Conservation (phyloP, 768 basidiomycete genomes). For the Macrolepiota dolichaula region DNA sequence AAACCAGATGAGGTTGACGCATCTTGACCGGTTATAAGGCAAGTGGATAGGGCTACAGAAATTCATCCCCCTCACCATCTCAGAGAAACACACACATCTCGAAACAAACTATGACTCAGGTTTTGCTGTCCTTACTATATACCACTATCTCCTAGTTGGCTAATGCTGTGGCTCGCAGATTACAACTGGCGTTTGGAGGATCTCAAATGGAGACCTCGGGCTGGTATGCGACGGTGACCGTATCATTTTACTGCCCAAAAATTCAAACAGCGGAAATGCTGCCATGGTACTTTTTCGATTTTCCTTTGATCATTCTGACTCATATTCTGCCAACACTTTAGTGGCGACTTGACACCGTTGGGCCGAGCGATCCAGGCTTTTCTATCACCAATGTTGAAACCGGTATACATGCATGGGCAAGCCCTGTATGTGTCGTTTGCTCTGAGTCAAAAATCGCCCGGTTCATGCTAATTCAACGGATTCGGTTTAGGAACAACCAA, state of each 20-base stretch:
- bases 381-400: background rate
- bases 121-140: background rate
- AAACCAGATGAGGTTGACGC: background rate
- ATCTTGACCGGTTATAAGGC: background rate
- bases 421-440: background rate
- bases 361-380: background rate
- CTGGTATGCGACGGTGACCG: background rate
- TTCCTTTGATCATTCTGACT: background rate
- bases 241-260: background rate
- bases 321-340: background rate
- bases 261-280: background rate
- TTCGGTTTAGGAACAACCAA: background rate
- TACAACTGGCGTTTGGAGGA: background rate
- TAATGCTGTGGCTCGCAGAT: background rate
- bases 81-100: background rate
- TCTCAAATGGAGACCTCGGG: background rate
- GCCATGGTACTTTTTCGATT: background rate
- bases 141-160: background rate
- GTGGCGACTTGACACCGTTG: background rate
- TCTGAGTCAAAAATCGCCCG: background rate
- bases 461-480: background rate
- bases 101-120: background rate
- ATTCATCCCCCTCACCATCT: background rate
- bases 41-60: background rate
- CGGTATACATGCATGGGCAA: background rate